Percentiles rank a stretch among this genome's conserved stretches.
Evolutionary conservation across 352 stramenopile genomes (phyloP).

Genomic region (Plasmopara muralis): DNA sequence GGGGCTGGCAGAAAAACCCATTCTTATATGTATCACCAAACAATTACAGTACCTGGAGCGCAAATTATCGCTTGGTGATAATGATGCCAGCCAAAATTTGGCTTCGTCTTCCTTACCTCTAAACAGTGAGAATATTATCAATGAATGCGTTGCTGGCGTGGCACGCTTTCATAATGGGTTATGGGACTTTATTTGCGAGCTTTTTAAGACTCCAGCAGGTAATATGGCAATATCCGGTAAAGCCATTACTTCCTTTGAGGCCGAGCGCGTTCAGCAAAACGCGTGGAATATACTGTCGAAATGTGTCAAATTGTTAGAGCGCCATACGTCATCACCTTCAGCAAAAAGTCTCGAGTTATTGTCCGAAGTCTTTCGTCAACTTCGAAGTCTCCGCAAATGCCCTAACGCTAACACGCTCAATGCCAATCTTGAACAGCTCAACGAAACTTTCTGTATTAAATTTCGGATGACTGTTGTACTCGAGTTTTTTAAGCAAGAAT

Average conservation of each 20-base stretch:
- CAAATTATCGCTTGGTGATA: constrained; percentile 32
- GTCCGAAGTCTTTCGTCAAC: constrained; percentile 56
- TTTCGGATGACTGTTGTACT: constrained; percentile 59
- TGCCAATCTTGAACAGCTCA: constrained; percentile 56
- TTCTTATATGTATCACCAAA: constrained; percentile 57
- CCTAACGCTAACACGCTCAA: constrained; percentile 57
- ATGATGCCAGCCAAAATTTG: constrained; percentile 13
- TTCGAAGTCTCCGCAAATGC: constrained; percentile 64
- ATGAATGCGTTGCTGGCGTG: constrained; percentile 46
- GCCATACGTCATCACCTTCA: constrained; percentile 35
- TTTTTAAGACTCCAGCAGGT: constrained; percentile 47
- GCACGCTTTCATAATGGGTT: constrained; percentile 58
- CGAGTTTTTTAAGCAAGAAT: constrained; percentile 43
- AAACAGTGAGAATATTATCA: constrained; percentile 32
- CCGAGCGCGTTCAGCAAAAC: constrained; percentile 57
- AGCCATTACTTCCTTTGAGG: constrained; percentile 52
- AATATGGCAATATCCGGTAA: constrained; percentile 19
- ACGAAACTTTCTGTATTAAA: constrained; percentile 54
- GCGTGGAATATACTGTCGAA: constrained; percentile 50
- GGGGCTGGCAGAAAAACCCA: constrained; percentile 55
- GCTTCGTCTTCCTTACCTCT: background rate
- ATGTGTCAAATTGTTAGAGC: constrained; percentile 43
- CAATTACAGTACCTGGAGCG: constrained; percentile 60
- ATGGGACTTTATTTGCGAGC: constrained; percentile 68
- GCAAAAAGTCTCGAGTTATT: constrained; percentile 39